Base-by-base conservation (phyloP, 495 filamentous ascomycete genomes). In the Tuber magnatum region DNA sequence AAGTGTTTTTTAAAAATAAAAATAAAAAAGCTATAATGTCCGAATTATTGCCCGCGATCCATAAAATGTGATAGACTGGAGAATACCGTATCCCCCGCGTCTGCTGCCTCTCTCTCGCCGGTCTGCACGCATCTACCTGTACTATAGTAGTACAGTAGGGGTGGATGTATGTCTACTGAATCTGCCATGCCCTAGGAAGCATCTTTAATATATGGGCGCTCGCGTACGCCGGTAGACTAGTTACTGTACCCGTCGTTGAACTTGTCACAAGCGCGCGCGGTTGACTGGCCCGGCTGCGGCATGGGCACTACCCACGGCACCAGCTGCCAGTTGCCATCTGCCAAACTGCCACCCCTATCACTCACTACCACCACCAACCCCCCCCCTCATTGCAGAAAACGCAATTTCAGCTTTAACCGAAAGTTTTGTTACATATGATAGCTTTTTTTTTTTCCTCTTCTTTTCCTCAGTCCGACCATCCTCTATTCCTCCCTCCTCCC, bases 261-360 rank as follows among this genome's bases (percentile, higher is more conserved):
- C 39, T 35, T 28, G 28, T 18, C 70, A 71, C 71, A 79, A 28
- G 65, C 76, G 77, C 77, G 77, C 77, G 77, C 76, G 77, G 76
- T 75, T 79, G 69, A 32, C 51, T 24, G 9, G 28, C 51, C 12
- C 14, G 51, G 51, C 51, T 61, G 22, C 24, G 24, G 22, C 2
- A 61, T 78, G 69, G 70, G 44, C 35, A 77, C 22, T 28, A 42
- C 41, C 22, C n/a, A 71, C 24, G 38, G n/a, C 40, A 71, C 74
- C n/a, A 41, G 28, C 35, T 41, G 48, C 24, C n/a, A 61, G 48
- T 14, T 56, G 48, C 48, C 48, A 28, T 28, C 48, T 56, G 6
- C 7, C 48, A 24, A 28, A 12, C 48, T 56, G 6, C 7, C 48
- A 24, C n/a, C 48, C 48, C 48, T 61, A 32, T 16, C 51, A 51